These are phyloP conservation scores for Sporothrix protearum DNA, from an alignment of 2,329 filamentous ascomycete species.

Conservation along the genomic window DNA sequence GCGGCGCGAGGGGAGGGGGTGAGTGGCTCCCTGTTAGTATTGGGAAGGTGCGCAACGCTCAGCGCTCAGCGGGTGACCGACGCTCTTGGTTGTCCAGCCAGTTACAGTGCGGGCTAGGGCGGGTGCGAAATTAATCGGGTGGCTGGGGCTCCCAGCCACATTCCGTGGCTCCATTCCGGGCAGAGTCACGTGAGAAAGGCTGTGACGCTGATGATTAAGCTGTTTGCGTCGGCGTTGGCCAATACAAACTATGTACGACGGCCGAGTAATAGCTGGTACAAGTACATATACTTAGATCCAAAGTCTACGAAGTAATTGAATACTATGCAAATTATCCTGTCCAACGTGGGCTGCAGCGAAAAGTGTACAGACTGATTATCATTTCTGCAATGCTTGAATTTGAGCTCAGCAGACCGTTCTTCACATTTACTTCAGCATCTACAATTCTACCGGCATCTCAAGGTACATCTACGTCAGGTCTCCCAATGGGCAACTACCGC, in stretches of 20 bases:
- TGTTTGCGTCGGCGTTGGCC: not conserved
- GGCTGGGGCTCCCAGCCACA: constrained; percentile 29
- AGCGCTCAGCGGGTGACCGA: not conserved
- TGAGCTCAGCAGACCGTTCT: not conserved
- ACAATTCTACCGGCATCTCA: not conserved
- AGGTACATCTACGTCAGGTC: not conserved
- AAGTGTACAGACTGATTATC: not conserved
- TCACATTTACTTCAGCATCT: not conserved
- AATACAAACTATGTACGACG: constrained; percentile 1
- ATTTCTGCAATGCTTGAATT: not conserved
- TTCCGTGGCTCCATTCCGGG: not conserved
- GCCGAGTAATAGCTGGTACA: not conserved
- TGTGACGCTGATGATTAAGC: not conserved
- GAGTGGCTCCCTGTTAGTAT: constrained; percentile 16
- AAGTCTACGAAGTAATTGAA: not conserved
- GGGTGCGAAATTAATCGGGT: constrained; percentile 30
- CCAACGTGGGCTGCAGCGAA: not conserved
- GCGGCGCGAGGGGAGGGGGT: constrained; percentile 17
- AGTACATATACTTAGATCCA: not conserved
- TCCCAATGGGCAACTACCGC: not conserved
- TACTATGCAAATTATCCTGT: not conserved
- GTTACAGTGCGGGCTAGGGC: constrained; percentile 19
- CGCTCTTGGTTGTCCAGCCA: constrained; percentile 23
- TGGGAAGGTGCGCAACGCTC: constrained; percentile 9
- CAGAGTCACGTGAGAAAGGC: not conserved